Percentiles rank a stretch among this genome's conserved stretches.
These are phyloP conservation scores for Cairneyella variabilis DNA, from an alignment of 495 filamentous ascomycete genomes.

Conservation along the genomic window DNA sequence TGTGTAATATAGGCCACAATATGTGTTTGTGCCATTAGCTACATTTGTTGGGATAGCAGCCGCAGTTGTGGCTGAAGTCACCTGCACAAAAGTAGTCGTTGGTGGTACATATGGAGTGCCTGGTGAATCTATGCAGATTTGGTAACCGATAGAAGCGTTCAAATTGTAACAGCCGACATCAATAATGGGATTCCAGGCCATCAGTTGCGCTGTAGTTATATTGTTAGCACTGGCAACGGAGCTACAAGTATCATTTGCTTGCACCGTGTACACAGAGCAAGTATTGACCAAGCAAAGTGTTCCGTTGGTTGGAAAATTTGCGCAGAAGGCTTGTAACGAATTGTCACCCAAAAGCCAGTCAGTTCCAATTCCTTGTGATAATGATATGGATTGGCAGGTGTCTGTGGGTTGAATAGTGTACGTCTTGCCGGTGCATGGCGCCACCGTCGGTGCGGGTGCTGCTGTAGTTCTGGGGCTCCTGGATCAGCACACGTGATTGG, in stretches of 20 bases:
- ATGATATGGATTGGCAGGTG: background rate
- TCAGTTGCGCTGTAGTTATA: background rate
- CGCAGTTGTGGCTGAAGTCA: background rate
- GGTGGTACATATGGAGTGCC: background rate
- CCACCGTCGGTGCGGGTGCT: too few species aligned
- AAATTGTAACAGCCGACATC: background rate
- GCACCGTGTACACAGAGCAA: background rate
- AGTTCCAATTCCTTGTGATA: background rate
- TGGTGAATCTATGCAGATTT: background rate
- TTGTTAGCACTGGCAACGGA: background rate
- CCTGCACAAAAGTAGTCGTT: too few species aligned
- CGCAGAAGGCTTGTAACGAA: background rate
- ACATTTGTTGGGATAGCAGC: background rate
- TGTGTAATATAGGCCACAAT: background rate
- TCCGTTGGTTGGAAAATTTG: background rate
- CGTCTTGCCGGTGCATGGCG: background rate
- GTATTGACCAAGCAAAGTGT: background rate
- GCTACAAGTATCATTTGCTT: background rate
- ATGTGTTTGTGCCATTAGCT: background rate
- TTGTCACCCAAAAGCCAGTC: background rate
- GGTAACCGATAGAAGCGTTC: background rate
- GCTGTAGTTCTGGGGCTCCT: too few species aligned
- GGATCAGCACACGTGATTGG: too few species aligned
- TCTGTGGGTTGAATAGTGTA: background rate
- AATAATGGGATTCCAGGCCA: background rate